Base-by-base conservation (phyloP, 2,329 filamentous ascomycete species). In the Fusarium subtropicale region DNA sequence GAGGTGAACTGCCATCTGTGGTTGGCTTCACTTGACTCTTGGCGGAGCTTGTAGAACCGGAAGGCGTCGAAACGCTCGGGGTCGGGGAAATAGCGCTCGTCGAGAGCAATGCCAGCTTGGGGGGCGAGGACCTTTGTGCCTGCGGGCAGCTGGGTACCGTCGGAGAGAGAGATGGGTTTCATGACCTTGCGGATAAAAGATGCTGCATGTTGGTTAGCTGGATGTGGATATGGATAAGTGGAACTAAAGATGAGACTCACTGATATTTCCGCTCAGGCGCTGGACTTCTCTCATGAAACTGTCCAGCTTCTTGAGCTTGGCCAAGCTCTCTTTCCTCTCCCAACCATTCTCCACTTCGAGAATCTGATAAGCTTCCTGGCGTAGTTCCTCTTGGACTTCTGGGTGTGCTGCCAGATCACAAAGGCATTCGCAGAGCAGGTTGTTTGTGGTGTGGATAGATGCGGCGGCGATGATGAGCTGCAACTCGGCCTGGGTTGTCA, bases 401-500 rank as follows among this genome's bases (percentile, higher is more conserved):
- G 81, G 82, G 34, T 84, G 75, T 5, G 81, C 80, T 5, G 81
- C 81, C 16, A 88, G 76, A 62, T 87, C 85, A 56, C 82, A 85
- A 54, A 88, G 77, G 58, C 83, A 81, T 66, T 86, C 83, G 26
- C 81, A 83, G 5, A 85, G 69, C 5, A 82, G 70, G 20, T 81
- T 79, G 61, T 81, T 82, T 1, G 82, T 84, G 3, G 81, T 82
- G 60, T 84, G 82, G 20, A 84, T 83, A 8, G 81, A 79, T 3
- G 82, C 81, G 7, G 82, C 79, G 20, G 80, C 79, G 12, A 84
- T 68, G 33, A 84, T 77, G n/a, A 85, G 77, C 67, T 84, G 81
- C 31, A 84, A 69, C 62, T 82, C 77, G 3, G 81, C 78, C 62
- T 83, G 81, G 0, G 76, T 77, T 33, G 76, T 75, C 33, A 79